These are phyloP conservation scores for Chaetomiaceae sp. DNA, from an alignment of 2,329 filamentous ascomycete species.

Conservation along the genomic window DNA sequence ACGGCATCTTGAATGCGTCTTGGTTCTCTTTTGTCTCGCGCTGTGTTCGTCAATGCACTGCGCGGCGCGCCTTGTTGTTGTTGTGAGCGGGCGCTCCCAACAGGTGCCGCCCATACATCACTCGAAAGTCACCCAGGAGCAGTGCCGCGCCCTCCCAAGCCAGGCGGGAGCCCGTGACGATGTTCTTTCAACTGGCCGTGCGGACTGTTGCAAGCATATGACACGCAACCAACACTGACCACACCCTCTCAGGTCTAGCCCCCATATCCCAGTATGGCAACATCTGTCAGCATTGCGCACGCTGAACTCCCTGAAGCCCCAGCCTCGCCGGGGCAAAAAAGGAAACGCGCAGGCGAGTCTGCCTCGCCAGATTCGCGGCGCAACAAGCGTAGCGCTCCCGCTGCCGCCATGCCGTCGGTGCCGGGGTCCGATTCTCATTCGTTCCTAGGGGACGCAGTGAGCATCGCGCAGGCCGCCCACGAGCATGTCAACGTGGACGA, in stretches of 20 bases:
- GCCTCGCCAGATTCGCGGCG: conserved; percentile 44
- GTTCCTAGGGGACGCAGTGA: conserved; percentile 50
- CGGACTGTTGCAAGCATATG: no score
- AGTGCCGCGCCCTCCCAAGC: no score
- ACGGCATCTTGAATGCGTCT: no score
- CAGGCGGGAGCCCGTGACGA: no score
- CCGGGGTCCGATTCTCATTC: conserved; percentile 37
- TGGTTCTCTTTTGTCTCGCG: no score
- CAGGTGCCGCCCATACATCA: no score
- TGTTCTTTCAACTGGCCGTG: no score
- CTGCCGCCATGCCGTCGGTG: conserved; percentile 40
- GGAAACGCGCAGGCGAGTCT: conserved; percentile 47
- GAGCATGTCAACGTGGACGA: conserved; percentile 44
- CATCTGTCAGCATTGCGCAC: conserved; percentile 41
- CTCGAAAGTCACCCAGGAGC: no score
- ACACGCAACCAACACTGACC: background rate
- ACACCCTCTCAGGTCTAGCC: conserved; percentile 14
- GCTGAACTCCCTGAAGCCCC: conserved; percentile 38
- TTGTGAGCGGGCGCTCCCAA: no score
- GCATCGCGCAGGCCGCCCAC: conserved; percentile 36
- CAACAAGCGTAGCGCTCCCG: conserved; percentile 43
- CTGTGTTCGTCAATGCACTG: no score
- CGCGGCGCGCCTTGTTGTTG: no score
- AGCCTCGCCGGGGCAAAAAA: conserved; percentile 45
- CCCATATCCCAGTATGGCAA: conserved; percentile 37